These are phyloP conservation scores for Talinum fruticosum DNA, from an alignment of 148 eudicot species.

Conservation along the genomic window DNA sequence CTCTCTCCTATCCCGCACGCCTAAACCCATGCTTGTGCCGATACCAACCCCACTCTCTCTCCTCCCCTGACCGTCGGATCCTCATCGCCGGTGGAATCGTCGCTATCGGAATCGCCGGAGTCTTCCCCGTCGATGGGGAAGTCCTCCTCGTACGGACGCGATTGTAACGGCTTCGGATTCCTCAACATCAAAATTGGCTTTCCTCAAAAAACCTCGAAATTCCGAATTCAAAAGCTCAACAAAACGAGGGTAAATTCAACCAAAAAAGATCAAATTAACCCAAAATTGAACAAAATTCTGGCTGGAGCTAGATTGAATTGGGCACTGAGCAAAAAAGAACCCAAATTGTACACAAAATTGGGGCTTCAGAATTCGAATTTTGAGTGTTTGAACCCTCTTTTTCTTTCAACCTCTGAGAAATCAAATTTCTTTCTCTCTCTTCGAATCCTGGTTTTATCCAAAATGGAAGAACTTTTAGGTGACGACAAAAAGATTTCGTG, in stretches of 20 bases:
- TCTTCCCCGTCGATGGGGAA: conserved; percentile 7
- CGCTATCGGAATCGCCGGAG: conserved; percentile 24
- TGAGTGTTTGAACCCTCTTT: neutral
- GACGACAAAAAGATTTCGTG: conserved; percentile 9
- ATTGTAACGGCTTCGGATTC: conserved; percentile 23
- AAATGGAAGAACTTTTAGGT: conserved; percentile 13
- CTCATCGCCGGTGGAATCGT: conserved; percentile 18
- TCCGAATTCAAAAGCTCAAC: neutral
- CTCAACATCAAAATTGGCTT: neutral
- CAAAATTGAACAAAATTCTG: neutral
- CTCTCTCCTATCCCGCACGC: neutral
- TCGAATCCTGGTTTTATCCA: conserved; percentile 13
- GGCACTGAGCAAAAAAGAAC: neutral
- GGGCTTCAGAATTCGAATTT: neutral
- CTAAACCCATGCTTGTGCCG: conserved; percentile 8
- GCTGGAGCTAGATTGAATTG: neutral
- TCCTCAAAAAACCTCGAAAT: neutral
- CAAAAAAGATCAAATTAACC: neutral
- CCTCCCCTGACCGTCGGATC: conserved; percentile 22
- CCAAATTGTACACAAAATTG: neutral
- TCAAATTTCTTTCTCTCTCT: neutral
- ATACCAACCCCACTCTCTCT: conserved; percentile 17
- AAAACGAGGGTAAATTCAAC: neutral
- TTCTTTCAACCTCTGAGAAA: neutral
- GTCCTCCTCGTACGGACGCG: conserved; percentile 18